phyloP scores from a whole-genome alignment of 805 yeast genomes.

The Metschnikowia reukaufii region DNA sequence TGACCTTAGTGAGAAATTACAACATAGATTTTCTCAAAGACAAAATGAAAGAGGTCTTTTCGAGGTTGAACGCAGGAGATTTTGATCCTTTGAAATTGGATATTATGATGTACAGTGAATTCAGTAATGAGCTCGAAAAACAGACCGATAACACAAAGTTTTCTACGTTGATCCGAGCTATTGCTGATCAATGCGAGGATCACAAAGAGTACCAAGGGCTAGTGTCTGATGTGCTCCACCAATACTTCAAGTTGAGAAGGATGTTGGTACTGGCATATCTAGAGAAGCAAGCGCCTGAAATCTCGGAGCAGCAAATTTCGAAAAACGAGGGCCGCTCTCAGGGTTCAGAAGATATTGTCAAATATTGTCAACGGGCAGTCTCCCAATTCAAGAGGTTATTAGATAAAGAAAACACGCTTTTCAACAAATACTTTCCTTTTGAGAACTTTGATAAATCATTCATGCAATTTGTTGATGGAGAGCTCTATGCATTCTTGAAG shows the following conservation, averaged over 20 bases:
- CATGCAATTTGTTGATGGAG: slow-evolving; percentile 20
- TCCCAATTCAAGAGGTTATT: slow-evolving; percentile 59
- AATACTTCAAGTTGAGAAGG: slow-evolving; percentile 60
- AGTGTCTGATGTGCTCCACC: slow-evolving; percentile 59
- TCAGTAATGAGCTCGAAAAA: slow-evolving; percentile 17
- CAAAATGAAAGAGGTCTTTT: slow-evolving; percentile 9
- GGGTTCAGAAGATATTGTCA: slow-evolving; percentile 37
- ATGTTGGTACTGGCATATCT: slow-evolving; percentile 46
- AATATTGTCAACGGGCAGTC: slow-evolving; percentile 61
- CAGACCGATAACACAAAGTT: slow-evolving; percentile 17
- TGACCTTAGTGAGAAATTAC: slow-evolving; percentile 72
- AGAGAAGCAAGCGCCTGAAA: slow-evolving; percentile 32
- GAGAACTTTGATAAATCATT: slow-evolving; percentile 2
- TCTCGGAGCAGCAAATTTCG: not conserved
- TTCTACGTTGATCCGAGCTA: slow-evolving; percentile 13
- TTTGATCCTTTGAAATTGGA: slow-evolving; percentile 15
- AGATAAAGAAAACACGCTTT: slow-evolving; percentile 60
- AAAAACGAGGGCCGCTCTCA: not conserved
- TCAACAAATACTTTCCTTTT: slow-evolving; percentile 48
- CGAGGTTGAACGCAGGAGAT: slow-evolving; percentile 7
- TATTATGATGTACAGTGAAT: slow-evolving; percentile 20
- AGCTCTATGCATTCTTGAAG: slow-evolving; percentile 60
- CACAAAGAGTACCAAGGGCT: slow-evolving; percentile 65
- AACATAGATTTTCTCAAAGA: slow-evolving; percentile 45
- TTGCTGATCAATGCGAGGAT: slow-evolving; percentile 21